phyloP scores from a whole-genome alignment of 768 basidiomycete species.

The Tylopilus vinaceipallidus region DNA sequence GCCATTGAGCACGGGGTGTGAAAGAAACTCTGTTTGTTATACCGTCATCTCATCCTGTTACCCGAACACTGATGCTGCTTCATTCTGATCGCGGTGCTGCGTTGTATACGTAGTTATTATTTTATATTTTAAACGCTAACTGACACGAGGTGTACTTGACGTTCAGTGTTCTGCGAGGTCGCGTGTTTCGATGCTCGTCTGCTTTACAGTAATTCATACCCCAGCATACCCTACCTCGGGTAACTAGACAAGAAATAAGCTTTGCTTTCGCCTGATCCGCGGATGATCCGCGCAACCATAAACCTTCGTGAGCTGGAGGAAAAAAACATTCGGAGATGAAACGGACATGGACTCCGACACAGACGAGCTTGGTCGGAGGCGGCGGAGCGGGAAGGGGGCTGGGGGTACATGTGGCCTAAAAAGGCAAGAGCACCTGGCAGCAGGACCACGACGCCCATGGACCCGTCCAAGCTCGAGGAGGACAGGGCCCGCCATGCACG shows the following conservation, averaged over 20 bases:
- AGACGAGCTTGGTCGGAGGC: neutral
- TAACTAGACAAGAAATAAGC: constrained; percentile 11
- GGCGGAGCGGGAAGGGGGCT: constrained; percentile 1
- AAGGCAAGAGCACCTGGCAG: too few relatives aligned
- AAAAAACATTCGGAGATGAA: constrained; percentile 28
- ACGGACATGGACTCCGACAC: constrained; percentile 24
- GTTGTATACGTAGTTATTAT: constrained; percentile 31
- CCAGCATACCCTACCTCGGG: constrained; percentile 9
- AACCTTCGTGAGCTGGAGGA: constrained; percentile 14
- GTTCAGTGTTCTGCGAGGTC: constrained; percentile 4
- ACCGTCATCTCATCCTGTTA: constrained; percentile 7
- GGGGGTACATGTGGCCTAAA: constrained; percentile 11
- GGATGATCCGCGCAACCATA: constrained; percentile 24
- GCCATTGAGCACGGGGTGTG: neutral
- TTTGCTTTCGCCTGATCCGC: constrained; percentile 21
- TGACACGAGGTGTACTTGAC: constrained; percentile 18
- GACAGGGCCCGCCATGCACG: constrained; percentile 52
- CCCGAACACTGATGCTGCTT: constrained; percentile 11
- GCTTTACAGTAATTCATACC: constrained; percentile 3
- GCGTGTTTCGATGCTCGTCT: constrained; percentile 5
- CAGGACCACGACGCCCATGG: too few relatives aligned
- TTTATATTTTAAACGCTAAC: constrained; percentile 34
- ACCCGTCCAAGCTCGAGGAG: constrained; percentile 48
- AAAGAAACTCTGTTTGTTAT: constrained; percentile 4
- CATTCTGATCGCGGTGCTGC: constrained; percentile 10